Base-by-base conservation (phyloP, 164 flowering plant genomes). In the Stephania yunnanensis region DNA sequence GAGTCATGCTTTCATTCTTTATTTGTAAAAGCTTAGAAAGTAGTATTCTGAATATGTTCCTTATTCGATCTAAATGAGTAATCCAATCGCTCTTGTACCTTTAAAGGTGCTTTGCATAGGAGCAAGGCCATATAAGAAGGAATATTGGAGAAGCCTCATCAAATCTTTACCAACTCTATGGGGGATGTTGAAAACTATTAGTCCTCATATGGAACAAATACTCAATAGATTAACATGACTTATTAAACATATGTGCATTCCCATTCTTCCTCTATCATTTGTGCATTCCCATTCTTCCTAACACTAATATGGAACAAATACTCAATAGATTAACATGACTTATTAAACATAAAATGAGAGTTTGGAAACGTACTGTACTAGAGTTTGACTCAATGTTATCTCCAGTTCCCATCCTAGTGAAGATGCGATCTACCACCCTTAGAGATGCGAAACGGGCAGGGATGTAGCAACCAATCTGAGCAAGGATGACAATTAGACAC, bases 401-500 rank as follows among this genome's bases (percentile, higher is more conserved):
- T 72, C 89, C 83, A 52, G 95, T 85, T 68, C 98, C 98, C 95
- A 96, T 94, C 79, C 99, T 87, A 69, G 99, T 96, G 82, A 94
- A 96, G 81, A 96, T 90, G 42, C 93, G 95, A 84, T 96, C 99
- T 71, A 91, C 94, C 10, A 88, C 91, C 76, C 98, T 86, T 52
- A 94, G 36, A 71, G 94, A 89, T 70, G 94, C 77, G 77, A 92
- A 96, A 36, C 86, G 87, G 65, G 98, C 97, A 73, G 99, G 99
- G 80, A 94, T 89, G 79, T 96, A 96, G 83, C 99, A 96, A 58
- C 99, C 99, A 79, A 89, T 90, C 83, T 96, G 99, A 76, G 98
- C 98, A 77, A 96, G 97, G 82, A 96, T 91, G 74, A 96, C 88
- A 31, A 90, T 72, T 68, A 96, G 92, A 81, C 99, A 96, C 74